These are phyloP conservation scores for Diaporthe sp. DNA, from an alignment of 2,329 filamentous ascomycete species.

Conservation along the genomic window DNA sequence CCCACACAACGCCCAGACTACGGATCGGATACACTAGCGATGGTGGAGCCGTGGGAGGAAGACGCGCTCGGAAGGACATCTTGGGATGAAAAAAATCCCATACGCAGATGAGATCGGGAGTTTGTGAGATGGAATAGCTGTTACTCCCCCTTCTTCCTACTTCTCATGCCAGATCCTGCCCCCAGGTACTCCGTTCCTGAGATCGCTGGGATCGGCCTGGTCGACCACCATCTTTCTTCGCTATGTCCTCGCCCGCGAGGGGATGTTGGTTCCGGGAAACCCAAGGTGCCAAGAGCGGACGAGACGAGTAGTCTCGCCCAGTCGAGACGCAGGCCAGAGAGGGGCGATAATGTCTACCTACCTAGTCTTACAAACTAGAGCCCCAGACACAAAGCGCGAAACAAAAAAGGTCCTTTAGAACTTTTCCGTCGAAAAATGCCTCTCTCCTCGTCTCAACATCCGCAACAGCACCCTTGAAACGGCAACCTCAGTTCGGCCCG, in stretches of 20 bases:
- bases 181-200: background rate
- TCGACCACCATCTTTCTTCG: background rate
- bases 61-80: background rate
- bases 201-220: background rate
- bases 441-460: background rate
- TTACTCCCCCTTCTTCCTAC: background rate
- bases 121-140: background rate
- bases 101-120: background rate
- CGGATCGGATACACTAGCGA: background rate
- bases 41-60: background rate
- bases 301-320: too few species aligned
- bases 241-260: background rate
- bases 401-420: too few species aligned
- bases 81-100: background rate
- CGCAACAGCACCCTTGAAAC: background rate
- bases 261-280: background rate
- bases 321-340: background rate
- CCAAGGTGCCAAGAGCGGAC: background rate
- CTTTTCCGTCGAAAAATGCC: background rate
- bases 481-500: background rate
- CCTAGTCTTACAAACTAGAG: too few species aligned
- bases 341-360: background rate
- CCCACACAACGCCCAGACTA: background rate
- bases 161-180: too few species aligned
- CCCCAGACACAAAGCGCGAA: background rate